Evolutionary conservation across 192 early-diverging fungal species (phyloP).

Genomic region (Coemansia sp.): DNA sequence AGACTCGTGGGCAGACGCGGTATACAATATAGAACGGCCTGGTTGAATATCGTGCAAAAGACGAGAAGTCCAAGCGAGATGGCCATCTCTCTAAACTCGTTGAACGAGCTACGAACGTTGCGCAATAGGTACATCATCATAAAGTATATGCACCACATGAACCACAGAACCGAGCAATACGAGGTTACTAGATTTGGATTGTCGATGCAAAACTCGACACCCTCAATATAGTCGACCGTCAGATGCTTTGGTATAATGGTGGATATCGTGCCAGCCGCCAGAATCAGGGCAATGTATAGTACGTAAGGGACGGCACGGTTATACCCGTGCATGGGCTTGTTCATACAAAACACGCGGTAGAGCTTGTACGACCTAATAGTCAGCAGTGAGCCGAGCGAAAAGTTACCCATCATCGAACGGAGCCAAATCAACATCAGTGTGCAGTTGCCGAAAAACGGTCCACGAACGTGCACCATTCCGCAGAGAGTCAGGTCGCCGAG

Average conservation of each 20-base stretch:
- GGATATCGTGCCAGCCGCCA: slow-evolving; percentile 29
- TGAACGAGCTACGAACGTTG: slow-evolving; percentile 54
- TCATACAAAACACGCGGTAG: slow-evolving; percentile 45
- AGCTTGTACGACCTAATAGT: slow-evolving; percentile 48
- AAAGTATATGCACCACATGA: slow-evolving; percentile 41
- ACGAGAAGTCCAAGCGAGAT: slow-evolving; percentile 33
- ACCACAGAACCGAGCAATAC: slow-evolving; percentile 32
- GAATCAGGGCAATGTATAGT: slow-evolving; percentile 20
- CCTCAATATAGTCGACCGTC: slow-evolving; percentile 33
- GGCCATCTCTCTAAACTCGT: slow-evolving; percentile 51
- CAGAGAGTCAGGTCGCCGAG: slow-evolving; percentile 48
- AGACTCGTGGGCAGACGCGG: slow-evolving; percentile 30
- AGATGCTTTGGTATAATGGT: slow-evolving; percentile 24
- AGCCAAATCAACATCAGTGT: slow-evolving; percentile 50
- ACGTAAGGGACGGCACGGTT: slow-evolving; percentile 35
- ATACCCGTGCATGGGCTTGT: slow-evolving; percentile 39
- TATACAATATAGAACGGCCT: slow-evolving; percentile 30
- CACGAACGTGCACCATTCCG: slow-evolving; percentile 42
- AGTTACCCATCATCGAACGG: slow-evolving; percentile 49
- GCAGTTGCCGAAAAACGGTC: slow-evolving; percentile 45
- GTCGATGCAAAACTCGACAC: slow-evolving; percentile 41
- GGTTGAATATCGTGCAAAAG: slow-evolving; percentile 37
- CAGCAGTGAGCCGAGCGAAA: slow-evolving; percentile 41
- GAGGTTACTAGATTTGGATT: slow-evolving; percentile 45
- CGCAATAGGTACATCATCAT: slow-evolving; percentile 50